phyloP scores from a whole-genome alignment of 2,329 filamentous ascomycete species.

The Trichoderma atroviride region DNA sequence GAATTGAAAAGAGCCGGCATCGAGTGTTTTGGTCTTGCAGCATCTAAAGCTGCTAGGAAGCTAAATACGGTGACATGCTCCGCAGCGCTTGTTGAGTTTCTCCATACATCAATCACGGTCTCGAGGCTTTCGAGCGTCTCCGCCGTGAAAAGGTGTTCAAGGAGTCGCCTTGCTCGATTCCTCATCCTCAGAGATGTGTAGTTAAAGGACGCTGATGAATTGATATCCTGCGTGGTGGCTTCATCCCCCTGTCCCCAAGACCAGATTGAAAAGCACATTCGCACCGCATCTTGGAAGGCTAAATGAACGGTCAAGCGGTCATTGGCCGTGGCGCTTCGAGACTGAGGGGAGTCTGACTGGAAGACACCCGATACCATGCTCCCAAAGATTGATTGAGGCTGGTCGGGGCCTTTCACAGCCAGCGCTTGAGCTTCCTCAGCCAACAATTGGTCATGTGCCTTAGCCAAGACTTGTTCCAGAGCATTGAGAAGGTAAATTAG shows the following conservation, averaged over 20 bases:
- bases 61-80: conserved; percentile 72
- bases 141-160: conserved; percentile 90
- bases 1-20: conserved; percentile 95
- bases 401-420: conserved; percentile 75
- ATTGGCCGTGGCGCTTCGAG: conserved; percentile 85
- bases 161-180: conserved; percentile 80
- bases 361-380: conserved; percentile 95
- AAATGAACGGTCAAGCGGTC: conserved; percentile 89
- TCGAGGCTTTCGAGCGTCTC: conserved; percentile 94
- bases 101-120: conserved; percentile 86
- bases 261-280: conserved; percentile 93
- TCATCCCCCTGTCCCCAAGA: conserved; percentile 78
- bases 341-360: conserved; percentile 72
- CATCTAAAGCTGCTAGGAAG: conserved; percentile 86
- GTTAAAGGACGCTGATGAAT: conserved; percentile 78
- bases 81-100: conserved; percentile 50
- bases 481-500: conserved; percentile 88
- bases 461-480: conserved; percentile 85
- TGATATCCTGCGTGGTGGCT: conserved; percentile 60
- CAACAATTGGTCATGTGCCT: conserved; percentile 80
- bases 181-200: conserved; percentile 91
- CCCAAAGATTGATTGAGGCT: conserved; percentile 85
- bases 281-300: conserved; percentile 95
- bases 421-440: conserved; percentile 72
- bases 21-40: conserved; percentile 85